A percentile compares a stretch with the other conserved stretches of the same genome.
Evolutionary conservation across 768 basidiomycete species (phyloP).

Genomic region (Suillus subalutaceus): DNA sequence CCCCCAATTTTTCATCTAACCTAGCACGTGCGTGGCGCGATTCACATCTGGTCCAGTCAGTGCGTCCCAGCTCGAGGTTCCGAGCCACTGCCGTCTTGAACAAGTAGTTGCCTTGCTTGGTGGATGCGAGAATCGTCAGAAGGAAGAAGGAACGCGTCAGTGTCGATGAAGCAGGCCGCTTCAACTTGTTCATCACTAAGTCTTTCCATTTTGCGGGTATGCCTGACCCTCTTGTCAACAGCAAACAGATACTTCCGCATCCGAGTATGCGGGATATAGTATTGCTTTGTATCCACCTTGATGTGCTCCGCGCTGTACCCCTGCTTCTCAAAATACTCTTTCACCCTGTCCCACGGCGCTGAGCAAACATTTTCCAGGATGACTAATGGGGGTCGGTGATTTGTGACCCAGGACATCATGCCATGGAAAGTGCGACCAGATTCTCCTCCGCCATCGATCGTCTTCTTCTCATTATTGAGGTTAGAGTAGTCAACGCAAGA

Average conservation of each 20-base stretch:
- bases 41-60: constrained; percentile 92
- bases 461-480: constrained; percentile 90
- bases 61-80: constrained; percentile 74
- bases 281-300: constrained; percentile 84
- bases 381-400: constrained; percentile 87
- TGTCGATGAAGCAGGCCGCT: constrained; percentile 85
- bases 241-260: constrained; percentile 89
- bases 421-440: constrained; percentile 93
- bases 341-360: constrained; percentile 86
- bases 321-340: constrained; percentile 70
- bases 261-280: constrained; percentile 94
- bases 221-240: constrained; percentile 60
- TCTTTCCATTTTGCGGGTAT: constrained; percentile 74
- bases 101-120: constrained; percentile 83
- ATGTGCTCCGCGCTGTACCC: constrained; percentile 73
- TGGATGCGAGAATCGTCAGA: constrained; percentile 92
- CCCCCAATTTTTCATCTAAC: constrained; percentile 80
- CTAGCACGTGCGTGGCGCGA: constrained; percentile 88
- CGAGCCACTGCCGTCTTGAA: constrained; percentile 63
- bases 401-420: constrained; percentile 91
- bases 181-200: constrained; percentile 59
- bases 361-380: constrained; percentile 93
- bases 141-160: constrained; percentile 88
- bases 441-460: constrained; percentile 87
- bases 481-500: constrained; percentile 98